These are phyloP conservation scores for Teratosphaeria gauchensis DNA, from an alignment of 2,329 filamentous ascomycete genomes.

Conservation along the genomic window DNA sequence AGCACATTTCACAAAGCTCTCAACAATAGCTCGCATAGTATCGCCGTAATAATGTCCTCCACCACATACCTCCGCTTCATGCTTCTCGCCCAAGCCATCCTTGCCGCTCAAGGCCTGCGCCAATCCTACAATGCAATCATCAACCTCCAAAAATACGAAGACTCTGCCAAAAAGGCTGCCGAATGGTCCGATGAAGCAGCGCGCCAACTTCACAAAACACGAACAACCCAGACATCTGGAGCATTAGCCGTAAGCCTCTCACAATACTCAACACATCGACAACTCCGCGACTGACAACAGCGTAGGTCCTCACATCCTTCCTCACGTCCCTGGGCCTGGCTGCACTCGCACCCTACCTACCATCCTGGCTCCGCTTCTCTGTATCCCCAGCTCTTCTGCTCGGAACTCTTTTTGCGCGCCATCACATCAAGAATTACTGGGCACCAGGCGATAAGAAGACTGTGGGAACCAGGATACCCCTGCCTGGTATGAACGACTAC, in stretches of 20 bases:
- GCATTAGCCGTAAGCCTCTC: conserved; percentile 27
- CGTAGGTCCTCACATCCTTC: conserved; percentile 22
- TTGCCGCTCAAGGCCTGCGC: conserved; percentile 34
- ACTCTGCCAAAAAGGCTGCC: conserved; percentile 35
- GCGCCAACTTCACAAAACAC: conserved; percentile 35
- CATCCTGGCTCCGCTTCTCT: conserved; percentile 7
- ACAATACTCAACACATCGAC: not conserved
- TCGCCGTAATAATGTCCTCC: not conserved
- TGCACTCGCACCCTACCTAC: conserved; percentile 9
- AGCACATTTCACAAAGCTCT: not conserved
- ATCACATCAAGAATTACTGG: conserved; percentile 29
- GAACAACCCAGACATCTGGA: conserved; percentile 34
- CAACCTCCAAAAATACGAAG: conserved; percentile 38
- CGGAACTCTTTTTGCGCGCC: conserved; percentile 17
- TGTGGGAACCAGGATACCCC: conserved; percentile 18
- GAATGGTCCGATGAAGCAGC: conserved; percentile 36
- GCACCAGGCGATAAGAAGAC: conserved; percentile 18
- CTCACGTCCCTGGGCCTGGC: conserved; percentile 17
- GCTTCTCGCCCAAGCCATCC: conserved; percentile 31
- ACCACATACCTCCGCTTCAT: conserved; percentile 16
- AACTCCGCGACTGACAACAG: too few relatives aligned
- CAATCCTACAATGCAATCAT: conserved; percentile 35
- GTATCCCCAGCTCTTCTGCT: conserved; percentile 20
- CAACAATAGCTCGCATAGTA: not conserved
- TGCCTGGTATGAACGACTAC: conserved; percentile 25